Conservation (phyloP, 257 asterid genomes). For the Fraxinus cuspidata region DNA sequence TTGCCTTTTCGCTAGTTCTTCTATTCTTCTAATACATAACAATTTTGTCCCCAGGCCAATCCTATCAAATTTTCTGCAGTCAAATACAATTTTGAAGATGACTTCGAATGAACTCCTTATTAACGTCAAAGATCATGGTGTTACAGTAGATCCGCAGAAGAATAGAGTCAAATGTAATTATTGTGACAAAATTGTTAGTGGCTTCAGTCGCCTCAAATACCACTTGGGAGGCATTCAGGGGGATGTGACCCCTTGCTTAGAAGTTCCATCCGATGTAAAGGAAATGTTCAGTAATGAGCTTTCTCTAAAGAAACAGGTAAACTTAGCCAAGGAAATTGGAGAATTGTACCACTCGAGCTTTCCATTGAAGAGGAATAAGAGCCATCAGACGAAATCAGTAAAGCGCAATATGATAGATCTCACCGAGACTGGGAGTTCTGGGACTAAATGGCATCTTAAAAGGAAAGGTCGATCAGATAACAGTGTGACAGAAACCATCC, state of each 20-base stretch:
- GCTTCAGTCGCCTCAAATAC: constrained; percentile 23
- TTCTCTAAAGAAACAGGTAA: constrained; percentile 21
- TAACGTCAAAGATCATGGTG: constrained; percentile 17
- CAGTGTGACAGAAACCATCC: background rate
- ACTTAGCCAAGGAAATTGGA: no score
- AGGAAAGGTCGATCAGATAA: constrained; percentile 2
- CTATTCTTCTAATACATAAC: no score
- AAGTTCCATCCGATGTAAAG: constrained; percentile 19
- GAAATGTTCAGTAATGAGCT: constrained; percentile 27
- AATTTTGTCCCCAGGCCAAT: no score
- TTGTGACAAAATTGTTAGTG: constrained; percentile 26
- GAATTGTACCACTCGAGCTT: constrained; percentile 3
- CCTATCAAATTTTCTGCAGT: background rate
- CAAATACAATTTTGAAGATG: background rate
- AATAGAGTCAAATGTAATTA: constrained; percentile 15
- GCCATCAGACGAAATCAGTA: constrained; percentile 7
- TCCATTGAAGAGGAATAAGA: constrained; percentile 30
- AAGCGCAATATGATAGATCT: background rate
- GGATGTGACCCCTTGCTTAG: constrained; percentile 27
- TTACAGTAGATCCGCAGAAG: constrained; percentile 10
- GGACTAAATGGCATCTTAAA: background rate
- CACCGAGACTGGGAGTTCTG: no score
- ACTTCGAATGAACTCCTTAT: background rate
- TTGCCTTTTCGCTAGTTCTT: background rate
- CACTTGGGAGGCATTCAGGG: constrained; percentile 32